These are phyloP conservation scores for Chromosphaera perkinsii DNA, from an alignment of 208 protist species.

Conservation along the genomic window DNA sequence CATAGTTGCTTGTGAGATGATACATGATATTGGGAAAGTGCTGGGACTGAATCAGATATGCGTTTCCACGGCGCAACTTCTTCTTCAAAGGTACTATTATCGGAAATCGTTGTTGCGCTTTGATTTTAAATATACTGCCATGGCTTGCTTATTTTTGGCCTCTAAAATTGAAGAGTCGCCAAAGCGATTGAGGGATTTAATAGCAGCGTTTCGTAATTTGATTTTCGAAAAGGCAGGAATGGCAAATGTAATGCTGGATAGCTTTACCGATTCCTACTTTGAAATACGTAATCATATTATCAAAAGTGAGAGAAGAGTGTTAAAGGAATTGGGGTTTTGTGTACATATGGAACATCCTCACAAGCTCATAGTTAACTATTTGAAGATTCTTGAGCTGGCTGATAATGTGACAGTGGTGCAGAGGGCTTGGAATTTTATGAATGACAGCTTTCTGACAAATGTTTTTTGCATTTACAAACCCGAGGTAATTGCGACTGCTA, in stretches of 20 bases:
- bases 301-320: constrained; percentile 17
- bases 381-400: constrained; percentile 5
- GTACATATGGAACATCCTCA: constrained; percentile 31
- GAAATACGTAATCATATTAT: constrained; percentile 18
- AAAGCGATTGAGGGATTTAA: not conserved
- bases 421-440: constrained; percentile 36
- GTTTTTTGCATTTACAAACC: constrained; percentile 22
- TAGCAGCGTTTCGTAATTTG: constrained; percentile 14
- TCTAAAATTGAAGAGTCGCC: constrained; percentile 18
- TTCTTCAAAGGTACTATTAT: constrained; percentile 27
- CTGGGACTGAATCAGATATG: constrained; percentile 18
- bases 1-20: constrained; percentile 16
- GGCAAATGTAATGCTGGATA: not conserved
- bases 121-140: constrained; percentile 1
- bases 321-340: constrained; percentile 32
- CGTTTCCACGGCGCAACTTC: not conserved
- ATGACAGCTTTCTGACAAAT: constrained; percentile 31
- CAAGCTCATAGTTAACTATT: constrained; percentile 23
- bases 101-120: constrained; percentile 14
- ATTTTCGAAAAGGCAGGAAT: not conserved
- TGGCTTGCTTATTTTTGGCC: constrained; percentile 23
- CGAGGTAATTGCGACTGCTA: constrained; percentile 15
- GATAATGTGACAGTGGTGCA: not conserved
- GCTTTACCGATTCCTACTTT: constrained; percentile 1
- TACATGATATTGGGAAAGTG: constrained; percentile 3